Percentiles rank a stretch among this genome's conserved stretches.
Conservation (phyloP, 495 filamentous ascomycete genomes). For the Hypoxylon intermedium region DNA sequence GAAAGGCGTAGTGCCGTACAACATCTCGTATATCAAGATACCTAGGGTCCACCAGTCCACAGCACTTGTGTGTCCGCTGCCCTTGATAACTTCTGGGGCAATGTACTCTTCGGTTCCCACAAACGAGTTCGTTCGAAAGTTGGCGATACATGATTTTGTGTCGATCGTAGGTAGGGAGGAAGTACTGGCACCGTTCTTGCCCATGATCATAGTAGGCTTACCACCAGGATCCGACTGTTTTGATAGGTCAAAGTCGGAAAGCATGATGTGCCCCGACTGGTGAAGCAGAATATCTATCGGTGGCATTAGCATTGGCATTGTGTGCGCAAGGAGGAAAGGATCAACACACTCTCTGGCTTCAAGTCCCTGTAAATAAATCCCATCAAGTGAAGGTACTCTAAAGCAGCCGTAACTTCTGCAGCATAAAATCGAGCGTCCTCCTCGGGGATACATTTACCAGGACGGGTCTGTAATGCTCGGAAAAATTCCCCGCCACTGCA, state of each 20-base stretch:
- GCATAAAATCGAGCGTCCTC: constrained; percentile 98
- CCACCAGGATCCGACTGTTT: constrained; percentile 97
- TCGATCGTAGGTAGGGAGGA: constrained; percentile 92
- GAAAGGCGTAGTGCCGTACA: constrained; percentile 98
- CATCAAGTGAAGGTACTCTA: constrained; percentile 98
- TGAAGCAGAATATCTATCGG: constrained; percentile 91
- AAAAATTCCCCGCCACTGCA: constrained; percentile 99
- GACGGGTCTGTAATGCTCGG: constrained; percentile 91
- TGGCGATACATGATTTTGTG: constrained; percentile 96
- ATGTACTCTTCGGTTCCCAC: constrained; percentile 99
- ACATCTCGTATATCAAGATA: constrained; percentile 97
- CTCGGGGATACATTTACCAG: constrained; percentile 95
- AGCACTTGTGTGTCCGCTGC: constrained; percentile 95
- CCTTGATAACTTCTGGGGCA: constrained; percentile 97
- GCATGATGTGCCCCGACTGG: constrained; percentile 98
- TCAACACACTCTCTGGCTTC: constrained; percentile 89
- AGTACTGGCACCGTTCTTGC: constrained; percentile 77
- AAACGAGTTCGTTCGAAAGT: constrained; percentile 98
- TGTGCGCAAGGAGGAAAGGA: constrained; percentile 1
- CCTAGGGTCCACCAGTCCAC: constrained; percentile 99
- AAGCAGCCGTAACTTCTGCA: constrained; percentile 94
- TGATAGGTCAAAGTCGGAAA: constrained; percentile 97
- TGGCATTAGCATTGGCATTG: constrained; percentile 17
- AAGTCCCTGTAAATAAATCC: constrained; percentile 98
- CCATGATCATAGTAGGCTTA: constrained; percentile 95